Percentiles rank a stretch among this genome's conserved stretches.
These are phyloP conservation scores for Polygonum aviculare DNA, from an alignment of 148 eudicot species.

Conservation along the genomic window DNA sequence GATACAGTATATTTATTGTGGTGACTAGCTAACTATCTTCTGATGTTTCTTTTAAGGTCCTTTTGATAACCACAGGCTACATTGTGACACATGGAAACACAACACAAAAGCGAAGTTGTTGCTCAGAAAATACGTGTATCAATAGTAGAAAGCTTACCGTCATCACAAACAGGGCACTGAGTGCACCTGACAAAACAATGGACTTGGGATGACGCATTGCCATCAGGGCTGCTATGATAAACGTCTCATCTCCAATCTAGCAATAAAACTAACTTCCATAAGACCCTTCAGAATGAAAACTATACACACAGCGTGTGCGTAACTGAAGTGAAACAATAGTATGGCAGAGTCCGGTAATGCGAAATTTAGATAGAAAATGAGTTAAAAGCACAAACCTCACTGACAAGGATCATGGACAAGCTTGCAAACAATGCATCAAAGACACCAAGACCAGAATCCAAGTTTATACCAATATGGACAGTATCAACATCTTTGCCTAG, in stretches of 20 bases:
- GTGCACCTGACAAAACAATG: slow-evolving; percentile 90
- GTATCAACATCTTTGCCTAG: slow-evolving; percentile 46
- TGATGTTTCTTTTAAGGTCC: not conserved
- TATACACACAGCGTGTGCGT: not conserved
- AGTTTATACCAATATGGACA: slow-evolving; percentile 37
- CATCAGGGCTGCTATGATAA: slow-evolving; percentile 96
- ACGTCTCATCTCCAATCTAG: slow-evolving; percentile 98
- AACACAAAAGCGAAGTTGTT: not conserved
- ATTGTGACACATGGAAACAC: not conserved
- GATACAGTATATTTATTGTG: not conserved
- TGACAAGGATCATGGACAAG: slow-evolving; percentile 90
- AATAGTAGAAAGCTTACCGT: slow-evolving; percentile 45
- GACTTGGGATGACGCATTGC: slow-evolving; percentile 98
- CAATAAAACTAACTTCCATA: slow-evolving; percentile 19
- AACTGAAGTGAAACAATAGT: not conserved
- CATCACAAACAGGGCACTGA: slow-evolving; percentile 94
- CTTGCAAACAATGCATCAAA: slow-evolving; percentile 95
- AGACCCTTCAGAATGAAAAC: slow-evolving; percentile 12
- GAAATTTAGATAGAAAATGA: not conserved
- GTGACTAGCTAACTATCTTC: not conserved
- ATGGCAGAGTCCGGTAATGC: not conserved
- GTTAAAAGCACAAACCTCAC: slow-evolving; percentile 66
- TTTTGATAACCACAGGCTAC: not conserved
- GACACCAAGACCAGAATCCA: slow-evolving; percentile 75
- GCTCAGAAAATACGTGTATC: not conserved